Conservation (phyloP, 805 yeast species). For the Myxozyma lipomycoides region DNA sequence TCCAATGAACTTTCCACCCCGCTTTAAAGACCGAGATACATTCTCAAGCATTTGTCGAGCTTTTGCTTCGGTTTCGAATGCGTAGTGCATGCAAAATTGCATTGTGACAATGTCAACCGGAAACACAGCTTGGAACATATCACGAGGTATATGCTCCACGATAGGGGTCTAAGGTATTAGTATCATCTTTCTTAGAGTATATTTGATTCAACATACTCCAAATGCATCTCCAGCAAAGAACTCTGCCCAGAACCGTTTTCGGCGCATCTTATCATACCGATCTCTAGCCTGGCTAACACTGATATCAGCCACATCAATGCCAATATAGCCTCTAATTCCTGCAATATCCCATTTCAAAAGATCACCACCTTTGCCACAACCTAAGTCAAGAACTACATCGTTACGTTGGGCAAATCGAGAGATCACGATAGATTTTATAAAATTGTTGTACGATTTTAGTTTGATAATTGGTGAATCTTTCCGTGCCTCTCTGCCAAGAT, state of each 20-base stretch:
- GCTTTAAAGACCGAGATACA: slow-evolving; percentile 65
- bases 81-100: slow-evolving; percentile 93
- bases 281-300: slow-evolving; percentile 80
- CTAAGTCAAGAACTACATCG: slow-evolving; percentile 71
- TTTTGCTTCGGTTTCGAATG: slow-evolving; percentile 79
- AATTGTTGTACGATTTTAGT: slow-evolving; percentile 84
- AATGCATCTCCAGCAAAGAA: slow-evolving; percentile 93
- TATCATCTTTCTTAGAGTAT: slow-evolving; percentile 34
- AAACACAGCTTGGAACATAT: slow-evolving; percentile 59
- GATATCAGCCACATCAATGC: slow-evolving; percentile 87
- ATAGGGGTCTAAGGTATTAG: slow-evolving; percentile 16
- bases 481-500: slow-evolving; percentile 57
- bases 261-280: slow-evolving; percentile 58
- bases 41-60: slow-evolving; percentile 70
- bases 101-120: slow-evolving; percentile 86
- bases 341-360: slow-evolving; percentile 81
- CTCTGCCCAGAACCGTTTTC: slow-evolving; percentile 63
- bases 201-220: slow-evolving; percentile 39
- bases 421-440: slow-evolving; percentile 80
- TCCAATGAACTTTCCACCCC: slow-evolving; percentile 88
- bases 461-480: slow-evolving; percentile 78
- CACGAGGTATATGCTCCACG: slow-evolving; percentile 16
- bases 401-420: slow-evolving; percentile 58
- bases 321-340: slow-evolving; percentile 70
- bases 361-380: slow-evolving; percentile 99